Base-by-base conservation (phyloP, 2,329 filamentous ascomycete species). In the Aspergillus hortae region DNA sequence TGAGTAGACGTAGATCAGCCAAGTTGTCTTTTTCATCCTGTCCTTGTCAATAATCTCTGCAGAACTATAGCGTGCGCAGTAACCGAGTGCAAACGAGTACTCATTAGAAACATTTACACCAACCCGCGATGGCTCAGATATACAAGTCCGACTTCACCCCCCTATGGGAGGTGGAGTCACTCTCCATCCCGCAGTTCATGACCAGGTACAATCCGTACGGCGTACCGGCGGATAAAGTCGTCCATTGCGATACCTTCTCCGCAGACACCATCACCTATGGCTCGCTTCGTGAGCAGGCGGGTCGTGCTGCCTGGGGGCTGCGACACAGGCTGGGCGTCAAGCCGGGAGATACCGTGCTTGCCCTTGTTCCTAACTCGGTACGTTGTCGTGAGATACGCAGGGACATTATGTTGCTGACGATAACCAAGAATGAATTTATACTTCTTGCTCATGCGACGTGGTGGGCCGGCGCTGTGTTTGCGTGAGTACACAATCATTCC, bases 401-500 rank as follows among this genome's bases (percentile, higher is more conserved):
- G 1, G 23, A 23, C 2, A 23, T 23, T 23, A 23, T 23, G 32
- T 40, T 35, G 43, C 47, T 55, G 21, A 36, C 21, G 5, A 38
- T 15, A 12, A 19, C 10, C 14, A 35, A 57, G 59, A 63, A 58
- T 50, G 63, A 62, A 14, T 66, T 63, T 49, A 53, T 64, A 19
- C 43, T 59, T 48, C 53, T 65, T 11, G 59, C 60, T 38, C 63
- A 65, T 57, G 56, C 63, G 33, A 63, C 61, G 4, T 57, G 60
- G 50, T 65, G 63, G 63, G 41, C 58, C 4, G 63, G 61, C 38
- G 59, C 58, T 15, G 44, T 62, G 33, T 64, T 64, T 40, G 61
- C 58, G 51, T 52, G 11, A 42, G 56, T 48, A 32, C 7, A 30
- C 5, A 30, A 9, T 30, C 27, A 10, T 4, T 4, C 7, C 6